Evolutionary conservation across 176 grass and related monocot genomes (phyloP), one percentile per base, ranked within the genome.

Genomic region (Carex pumila): DNA sequence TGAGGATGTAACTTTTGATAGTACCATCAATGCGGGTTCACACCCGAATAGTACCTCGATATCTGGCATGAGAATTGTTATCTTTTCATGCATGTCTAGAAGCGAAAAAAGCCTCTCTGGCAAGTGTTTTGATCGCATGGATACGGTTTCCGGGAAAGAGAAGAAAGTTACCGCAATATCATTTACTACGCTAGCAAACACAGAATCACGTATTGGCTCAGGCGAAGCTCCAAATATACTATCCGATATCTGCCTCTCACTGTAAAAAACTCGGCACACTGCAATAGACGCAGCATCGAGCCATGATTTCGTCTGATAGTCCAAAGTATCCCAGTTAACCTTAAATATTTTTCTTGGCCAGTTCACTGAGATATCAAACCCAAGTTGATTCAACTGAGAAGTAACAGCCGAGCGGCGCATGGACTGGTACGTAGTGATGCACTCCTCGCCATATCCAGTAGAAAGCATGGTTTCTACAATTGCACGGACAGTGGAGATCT

Each of bases 371-470:
- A 57, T 32, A 29, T 78, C 73, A 85, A 89, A 88, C 19, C 91
- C 94, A 58, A 91, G 65, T 11, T 82, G 50, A 13, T 64, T 65
- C 61, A 93, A 63, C 15, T 60, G 69, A 37, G 65, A 21, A 57
- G 83, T 65, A 39, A 98, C 61, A 57, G 82, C 75, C 0, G 86
- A 53, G 0, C 86, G 91, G 5, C 95, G 90, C 22, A 66, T 77
- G 15, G 79, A 82, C 68, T 90, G 92, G 86, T 90, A 98, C 31
- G 82, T 82, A 22, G 80, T 60, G 4, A 98, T 12, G 63, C 92
- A 98, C 90, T 98, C 92, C 84, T 84, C 89, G 34, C 90, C 87
- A 13, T 94, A 98, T 0, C 95, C 92, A 0, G 92, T 91, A 45
- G 90, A 77, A 71, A 93, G 84, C 95, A 98, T 98, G 52, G 88